Evolutionary conservation across 2,329 filamentous ascomycete genomes (phyloP).

Genomic region (Pestalotiopsis sp.): DNA sequence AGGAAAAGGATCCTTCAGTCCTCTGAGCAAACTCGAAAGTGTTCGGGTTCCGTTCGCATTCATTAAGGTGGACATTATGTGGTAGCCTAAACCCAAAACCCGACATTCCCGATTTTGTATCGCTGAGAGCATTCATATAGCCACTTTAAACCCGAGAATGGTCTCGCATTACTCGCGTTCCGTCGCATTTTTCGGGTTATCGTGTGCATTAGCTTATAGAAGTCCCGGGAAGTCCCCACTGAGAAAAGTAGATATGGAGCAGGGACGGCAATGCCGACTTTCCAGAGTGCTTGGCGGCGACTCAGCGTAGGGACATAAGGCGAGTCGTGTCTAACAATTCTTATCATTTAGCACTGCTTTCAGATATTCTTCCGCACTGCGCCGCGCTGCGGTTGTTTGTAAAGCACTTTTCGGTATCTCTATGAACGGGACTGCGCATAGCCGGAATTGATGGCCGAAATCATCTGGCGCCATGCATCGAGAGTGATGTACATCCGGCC

Average conservation of each 20-base stretch:
- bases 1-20: background rate
- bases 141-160: background rate
- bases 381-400: no score
- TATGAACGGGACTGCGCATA: no score
- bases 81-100: background rate
- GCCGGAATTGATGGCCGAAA: no score
- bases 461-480: no score
- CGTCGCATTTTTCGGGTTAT: background rate
- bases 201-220: background rate
- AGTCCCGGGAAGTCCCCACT: background rate
- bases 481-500: no score
- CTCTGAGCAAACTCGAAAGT: background rate
- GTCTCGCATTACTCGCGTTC: background rate
- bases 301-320: background rate
- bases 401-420: no score
- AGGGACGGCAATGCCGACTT: background rate
- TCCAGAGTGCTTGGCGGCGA: background rate
- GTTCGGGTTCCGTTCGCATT: slow-evolving; percentile 8
- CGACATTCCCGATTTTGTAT: background rate
- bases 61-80: background rate
- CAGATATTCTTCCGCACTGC: no score
- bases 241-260: background rate
- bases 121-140: background rate
- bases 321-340: background rate
- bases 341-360: background rate